A percentile compares a stretch with the other conserved stretches of the same genome.
phyloP scores from a whole-genome alignment of 2,329 filamentous ascomycete species.

The Parafenestella ontariensis region DNA sequence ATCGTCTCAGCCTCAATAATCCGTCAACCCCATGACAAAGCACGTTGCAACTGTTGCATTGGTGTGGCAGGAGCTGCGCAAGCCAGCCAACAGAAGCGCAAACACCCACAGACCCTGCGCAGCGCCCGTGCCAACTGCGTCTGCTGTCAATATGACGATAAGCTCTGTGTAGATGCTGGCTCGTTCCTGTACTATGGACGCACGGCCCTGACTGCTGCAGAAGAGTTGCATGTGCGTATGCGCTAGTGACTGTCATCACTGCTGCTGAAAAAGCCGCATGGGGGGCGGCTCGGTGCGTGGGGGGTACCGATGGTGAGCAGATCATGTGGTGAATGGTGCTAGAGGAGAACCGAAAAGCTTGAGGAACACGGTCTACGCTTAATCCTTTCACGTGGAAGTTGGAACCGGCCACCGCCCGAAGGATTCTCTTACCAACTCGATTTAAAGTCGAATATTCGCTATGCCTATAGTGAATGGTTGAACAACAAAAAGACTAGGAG shows the following conservation, averaged over 20 bases:
- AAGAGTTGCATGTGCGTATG: conserved; percentile 16
- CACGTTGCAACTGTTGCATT: conserved; percentile 16
- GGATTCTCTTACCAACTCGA: not conserved
- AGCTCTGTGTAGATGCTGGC: conserved; percentile 16
- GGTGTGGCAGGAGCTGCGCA: conserved; percentile 6
- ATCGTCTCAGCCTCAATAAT: conserved; percentile 1
- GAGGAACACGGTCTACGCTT: not conserved
- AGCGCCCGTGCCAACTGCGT: conserved; percentile 2
- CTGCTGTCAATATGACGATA: conserved; percentile 7
- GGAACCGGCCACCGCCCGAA: not conserved
- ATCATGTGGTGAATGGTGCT: conserved; percentile 11
- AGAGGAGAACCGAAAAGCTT: not conserved
- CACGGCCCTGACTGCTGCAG: conserved; percentile 12
- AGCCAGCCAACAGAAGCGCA: conserved; percentile 6
- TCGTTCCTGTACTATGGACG: conserved; percentile 18
- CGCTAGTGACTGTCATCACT: conserved; percentile 12
- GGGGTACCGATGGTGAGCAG: conserved; percentile 1
- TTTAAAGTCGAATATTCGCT: not conserved
- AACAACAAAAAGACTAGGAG: not conserved
- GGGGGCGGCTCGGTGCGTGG: conserved; percentile 14
- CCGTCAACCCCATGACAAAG: conserved; percentile 6
- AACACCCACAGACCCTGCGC: conserved; percentile 1
- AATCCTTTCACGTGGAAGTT: not conserved
- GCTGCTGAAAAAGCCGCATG: conserved; percentile 1
- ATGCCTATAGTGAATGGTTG: not conserved